Evolutionary conservation across 2,329 filamentous ascomycete species (phyloP).

Genomic region (Colletotrichum sp.): DNA sequence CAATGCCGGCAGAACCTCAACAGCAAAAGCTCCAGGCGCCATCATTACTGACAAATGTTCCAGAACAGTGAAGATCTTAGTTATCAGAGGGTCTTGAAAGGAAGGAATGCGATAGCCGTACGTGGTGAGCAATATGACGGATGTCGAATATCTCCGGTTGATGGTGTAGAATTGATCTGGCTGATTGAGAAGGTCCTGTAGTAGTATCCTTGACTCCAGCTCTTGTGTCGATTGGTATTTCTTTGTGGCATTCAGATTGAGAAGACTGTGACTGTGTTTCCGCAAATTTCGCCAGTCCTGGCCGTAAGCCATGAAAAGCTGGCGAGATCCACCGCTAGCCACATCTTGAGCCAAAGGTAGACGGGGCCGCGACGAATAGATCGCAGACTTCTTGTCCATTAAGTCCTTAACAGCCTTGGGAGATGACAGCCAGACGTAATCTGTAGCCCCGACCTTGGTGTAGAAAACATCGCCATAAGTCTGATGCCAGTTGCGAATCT

Average conservation of each 20-base stretch:
- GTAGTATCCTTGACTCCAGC: background rate
- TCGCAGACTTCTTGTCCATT: background rate
- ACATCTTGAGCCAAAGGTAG: background rate
- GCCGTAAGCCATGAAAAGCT: conserved; percentile 17
- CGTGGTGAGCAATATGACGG: background rate
- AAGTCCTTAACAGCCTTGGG: conserved; percentile 41
- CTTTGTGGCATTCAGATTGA: conserved; percentile 48
- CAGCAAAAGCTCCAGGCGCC: background rate
- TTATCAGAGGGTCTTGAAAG: conserved; percentile 28
- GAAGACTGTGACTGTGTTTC: conserved; percentile 46
- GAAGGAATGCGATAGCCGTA: background rate
- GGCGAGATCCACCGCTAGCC: conserved; percentile 33
- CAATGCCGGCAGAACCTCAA: background rate
- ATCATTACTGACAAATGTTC: background rate
- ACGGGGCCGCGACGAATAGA: background rate
- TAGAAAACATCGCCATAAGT: conserved; percentile 51
- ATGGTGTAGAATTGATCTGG: background rate
- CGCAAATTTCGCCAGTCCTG: conserved; percentile 52
- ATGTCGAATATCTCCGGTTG: background rate
- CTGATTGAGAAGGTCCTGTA: background rate
- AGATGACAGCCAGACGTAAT: conserved; percentile 52
- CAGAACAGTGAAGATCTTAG: background rate
- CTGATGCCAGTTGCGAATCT: conserved; percentile 38
- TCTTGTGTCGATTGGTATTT: conserved; percentile 11
- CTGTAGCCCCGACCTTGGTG: conserved; percentile 46